Base-by-base conservation (phyloP, 768 basidiomycete species). In the Suillus spraguei region DNA sequence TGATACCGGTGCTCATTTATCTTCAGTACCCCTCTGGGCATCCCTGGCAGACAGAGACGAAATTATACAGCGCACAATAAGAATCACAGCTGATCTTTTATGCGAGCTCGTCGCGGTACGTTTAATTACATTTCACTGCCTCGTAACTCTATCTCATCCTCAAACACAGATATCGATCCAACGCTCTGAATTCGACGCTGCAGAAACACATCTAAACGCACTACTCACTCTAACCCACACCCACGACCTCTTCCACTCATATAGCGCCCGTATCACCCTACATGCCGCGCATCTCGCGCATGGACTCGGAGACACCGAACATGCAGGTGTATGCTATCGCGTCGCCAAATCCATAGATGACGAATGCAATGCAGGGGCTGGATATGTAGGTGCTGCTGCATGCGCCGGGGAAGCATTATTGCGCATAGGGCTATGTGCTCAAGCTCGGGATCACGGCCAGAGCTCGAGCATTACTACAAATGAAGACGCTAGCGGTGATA, bases 91-190 rank as follows among this genome's bases (percentile, higher is more conserved):
- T 0, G 91, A 93, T 66, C 71, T 92, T 63, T 70, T 90, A 46
- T 88, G 86, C 64, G 92, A 94, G 68, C 79, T 92, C 7, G 78
- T 87, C 20, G 84, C 83, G 7, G 91, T 91, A 72, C 44, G 82
- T 69, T 33, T 3, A 2, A 32, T 17, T 0, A 11, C 41, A 39
- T 3, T 5, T 7, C 20, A 11, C 44, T 20, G 3, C 16, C 16
- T 49, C 4, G 7, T 28, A 50, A 6, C 3, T 20, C 41, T 64
- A 11, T 54, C 13, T 24, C 17, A 22, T 38, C 24, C 49, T 20
- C 16, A 7, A 9, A 59, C 16, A 63, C 59, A 89, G 87, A 80
- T 87, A n/a, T 80, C 80, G 9, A 85, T 87, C 49, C 82, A 85
- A 77, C 80, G 90, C 11, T 86, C 84, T 65, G 88, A 90, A 70